A percentile compares a stretch with the other conserved stretches of the same genome.
phyloP scores from a whole-genome alignment of 108 stramenopile species.

The Fragilariopsis cylindrus region DNA sequence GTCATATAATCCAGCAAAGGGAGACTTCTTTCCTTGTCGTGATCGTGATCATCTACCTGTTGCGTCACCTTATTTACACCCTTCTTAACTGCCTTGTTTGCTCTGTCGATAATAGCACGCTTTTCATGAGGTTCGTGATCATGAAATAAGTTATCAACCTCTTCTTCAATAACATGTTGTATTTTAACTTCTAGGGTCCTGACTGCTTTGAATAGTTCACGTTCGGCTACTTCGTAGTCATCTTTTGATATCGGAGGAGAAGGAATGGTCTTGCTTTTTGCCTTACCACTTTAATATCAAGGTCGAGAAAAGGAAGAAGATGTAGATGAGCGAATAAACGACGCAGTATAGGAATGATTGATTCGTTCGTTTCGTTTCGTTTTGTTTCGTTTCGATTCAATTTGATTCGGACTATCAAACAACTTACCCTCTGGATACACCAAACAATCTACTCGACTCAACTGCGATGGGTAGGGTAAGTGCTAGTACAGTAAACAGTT shows the following conservation, averaged over 20 bases:
- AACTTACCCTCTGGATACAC: too few species aligned
- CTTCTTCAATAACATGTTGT: conserved; percentile 14
- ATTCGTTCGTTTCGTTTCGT: too few species aligned
- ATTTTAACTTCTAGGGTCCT: background rate
- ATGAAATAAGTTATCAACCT: conserved; percentile 16
- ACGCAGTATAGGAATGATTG: too few species aligned
- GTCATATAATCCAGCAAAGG: background rate
- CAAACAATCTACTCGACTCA: too few species aligned
- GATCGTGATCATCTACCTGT: background rate
- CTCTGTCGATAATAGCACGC: background rate
- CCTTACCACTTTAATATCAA: too few species aligned
- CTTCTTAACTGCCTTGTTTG: background rate
- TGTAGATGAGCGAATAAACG: too few species aligned
- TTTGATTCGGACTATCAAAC: too few species aligned
- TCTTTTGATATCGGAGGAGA: background rate
- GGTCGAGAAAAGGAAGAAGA: too few species aligned
- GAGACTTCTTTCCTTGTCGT: background rate
- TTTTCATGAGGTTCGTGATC: conserved; percentile 8
- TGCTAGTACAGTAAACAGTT: too few species aligned
- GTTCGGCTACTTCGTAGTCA: conserved; percentile 25
- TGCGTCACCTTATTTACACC: conserved; percentile 1
- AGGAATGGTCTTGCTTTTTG: background rate
- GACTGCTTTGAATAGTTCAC: conserved; percentile 8
- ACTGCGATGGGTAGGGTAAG: too few species aligned
- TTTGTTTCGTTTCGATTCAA: too few species aligned